Evolutionary conservation across 1,284 basidiomycete genomes (phyloP), one percentile per base, ranked within the genome.

Genomic region (Rhodotorula sp.): DNA sequence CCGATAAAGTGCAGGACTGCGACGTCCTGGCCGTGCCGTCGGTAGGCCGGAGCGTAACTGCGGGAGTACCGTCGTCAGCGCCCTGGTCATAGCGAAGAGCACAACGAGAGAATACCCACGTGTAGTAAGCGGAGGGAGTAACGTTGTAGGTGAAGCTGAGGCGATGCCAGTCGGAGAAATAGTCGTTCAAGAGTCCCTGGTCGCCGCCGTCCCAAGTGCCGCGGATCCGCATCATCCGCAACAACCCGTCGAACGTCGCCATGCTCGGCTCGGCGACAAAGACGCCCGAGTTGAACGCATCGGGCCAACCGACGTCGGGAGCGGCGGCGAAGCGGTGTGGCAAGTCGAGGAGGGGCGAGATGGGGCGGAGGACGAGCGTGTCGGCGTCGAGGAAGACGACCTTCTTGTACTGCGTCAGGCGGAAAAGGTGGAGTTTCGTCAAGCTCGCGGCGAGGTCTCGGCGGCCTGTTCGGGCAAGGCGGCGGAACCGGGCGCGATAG

Each of bases 181-280:
- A 97, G 82, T 97, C 93, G 78, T 99, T 99, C 71, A 98, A 84
- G 67, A 98, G 81, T 26, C 95, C 95, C 80, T 98, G 95, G 81
- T 98, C 95, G 28, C 92, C 95, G 10, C 95, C 95, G 77, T 99
- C 95, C 90, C 95, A 98, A 61, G 88, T 90, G 18, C 94, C 94
- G 74, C 88, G 88, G 11, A 85, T 82, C 69, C 87, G 86, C 63
- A 90, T 85, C 63, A 94, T 84, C 20, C 84, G 81, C 68, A 84
- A 85, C 62, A 98, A 84, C 59, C 88, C 85, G 3, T 86, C 83
- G 80, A 96, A 98, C 76, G 93, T 93, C 63, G 87, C 86, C 73
- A 89, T 84, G 2, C 88, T 87, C 0, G 95, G 95, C 52, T 85
- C 85, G 57, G 94, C 81, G 65, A 97, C 91, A 82, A 99, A 86